Evolutionary conservation across 441 rosid species (phyloP).

Genomic region (Gossypium trilobum): DNA sequence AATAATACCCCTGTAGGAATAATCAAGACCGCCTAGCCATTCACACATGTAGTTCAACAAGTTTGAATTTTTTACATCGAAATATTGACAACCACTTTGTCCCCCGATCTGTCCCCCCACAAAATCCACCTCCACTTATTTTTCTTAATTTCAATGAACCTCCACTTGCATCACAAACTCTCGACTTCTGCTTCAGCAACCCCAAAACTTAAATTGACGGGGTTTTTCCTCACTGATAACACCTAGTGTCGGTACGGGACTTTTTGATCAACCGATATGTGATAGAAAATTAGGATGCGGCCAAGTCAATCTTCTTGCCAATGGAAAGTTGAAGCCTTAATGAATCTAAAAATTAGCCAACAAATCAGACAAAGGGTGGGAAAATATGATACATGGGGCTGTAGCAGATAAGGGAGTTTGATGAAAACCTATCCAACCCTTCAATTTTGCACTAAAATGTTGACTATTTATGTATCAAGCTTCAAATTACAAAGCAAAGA

Average conservation of each 20-base stretch:
- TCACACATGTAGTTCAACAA: conserved; percentile 23
- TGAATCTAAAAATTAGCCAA: background rate
- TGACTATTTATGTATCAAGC: background rate
- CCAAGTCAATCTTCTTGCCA: conserved; percentile 2
- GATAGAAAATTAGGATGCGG: background rate
- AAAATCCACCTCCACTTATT: background rate
- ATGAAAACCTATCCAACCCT: background rate
- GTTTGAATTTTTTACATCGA: conserved; percentile 11
- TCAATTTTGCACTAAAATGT: background rate
- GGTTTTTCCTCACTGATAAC: background rate
- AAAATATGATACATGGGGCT: background rate
- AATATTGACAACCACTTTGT: conserved; percentile 1
- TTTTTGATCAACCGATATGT: background rate
- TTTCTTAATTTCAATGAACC: background rate
- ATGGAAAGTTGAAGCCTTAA: background rate
- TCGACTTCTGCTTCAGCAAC: background rate
- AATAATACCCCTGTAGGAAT: too few relatives aligned
- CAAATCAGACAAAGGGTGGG: background rate
- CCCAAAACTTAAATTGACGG: background rate
- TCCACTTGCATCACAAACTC: background rate
- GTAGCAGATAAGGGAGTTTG: background rate
- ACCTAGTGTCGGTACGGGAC: background rate
- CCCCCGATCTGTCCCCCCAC: background rate
- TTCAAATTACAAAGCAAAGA: background rate
- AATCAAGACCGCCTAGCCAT: background rate